Base-by-base conservation (phyloP, 1,139 yeast genomes). In the Magnusiomyces fungicola region DNA sequence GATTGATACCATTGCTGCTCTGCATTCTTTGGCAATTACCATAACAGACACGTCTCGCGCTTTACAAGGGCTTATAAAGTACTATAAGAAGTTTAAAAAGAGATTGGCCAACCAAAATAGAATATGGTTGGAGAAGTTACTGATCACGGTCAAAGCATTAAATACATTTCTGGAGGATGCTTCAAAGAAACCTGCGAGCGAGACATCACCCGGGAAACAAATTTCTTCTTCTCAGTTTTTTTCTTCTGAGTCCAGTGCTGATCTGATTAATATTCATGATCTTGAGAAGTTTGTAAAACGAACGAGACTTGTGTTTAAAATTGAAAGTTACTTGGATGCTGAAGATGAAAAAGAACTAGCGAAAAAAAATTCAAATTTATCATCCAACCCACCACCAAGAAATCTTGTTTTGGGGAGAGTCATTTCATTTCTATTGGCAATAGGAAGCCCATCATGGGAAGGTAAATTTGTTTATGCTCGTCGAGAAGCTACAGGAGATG, bases 271-370 rank as follows among this genome's bases (percentile, higher is more conserved):
- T 61, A 70, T 87, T 36, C 80, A 79, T 61, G 81, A 80, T 52
- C 64, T 92, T 29, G 85, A 83, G 46, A 70, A 70, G 19, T 90
- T 84, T 59, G 67, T 89, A 34, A 70, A 72, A 23, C 74, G 72
- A 44, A 79, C 95, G 1, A 89, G 86, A 63, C 79, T 90, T 39
- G 95, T 95, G 0, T 87, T 79, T 67, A 90, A 90, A 60, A 76
- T 90, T 24, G 96, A 90, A 58, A 73, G 81, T 1, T 90, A 85
- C 56, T 69, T 83, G 62, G 80, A 77, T 16, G 12, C 54, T 47
- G 44, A 53, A 40, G 21, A 30, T 14, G 32, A 23, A 7, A 18
- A 16, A 18, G 38, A 53, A 62, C 14, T 21, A 53, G 2, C 43
- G 36, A 24, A 34, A 18, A 16, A 34, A 18, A 34, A 10, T n/a